Conservation (phyloP, 768 basidiomycete genomes). For the Gloeostereum incarnatum region DNA sequence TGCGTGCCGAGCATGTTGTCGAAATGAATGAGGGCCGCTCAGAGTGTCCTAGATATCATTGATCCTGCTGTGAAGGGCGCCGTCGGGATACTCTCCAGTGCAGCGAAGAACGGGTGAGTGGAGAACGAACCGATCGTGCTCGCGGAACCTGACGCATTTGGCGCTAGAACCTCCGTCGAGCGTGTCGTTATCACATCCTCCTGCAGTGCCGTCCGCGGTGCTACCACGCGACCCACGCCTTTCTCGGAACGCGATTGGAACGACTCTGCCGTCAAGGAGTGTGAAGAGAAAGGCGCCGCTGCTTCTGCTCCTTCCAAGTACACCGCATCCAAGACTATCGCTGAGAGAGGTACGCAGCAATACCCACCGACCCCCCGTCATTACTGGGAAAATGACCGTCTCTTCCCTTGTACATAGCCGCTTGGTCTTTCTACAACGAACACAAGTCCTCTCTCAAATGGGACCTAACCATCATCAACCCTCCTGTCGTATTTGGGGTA, state of each 20-base stretch:
- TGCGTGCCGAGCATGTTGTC: too few species aligned
- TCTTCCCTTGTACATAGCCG: slow-evolving; percentile 11
- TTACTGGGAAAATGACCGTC: neutral
- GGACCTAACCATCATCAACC: slow-evolving; percentile 29
- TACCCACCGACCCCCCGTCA: too few species aligned
- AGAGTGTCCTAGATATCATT: too few species aligned
- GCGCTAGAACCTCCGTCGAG: slow-evolving; percentile 19
- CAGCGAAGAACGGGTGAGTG: too few species aligned
- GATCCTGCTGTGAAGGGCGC: slow-evolving; percentile 53
- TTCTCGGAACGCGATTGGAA: slow-evolving; percentile 20
- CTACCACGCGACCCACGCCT: neutral
- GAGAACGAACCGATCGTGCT: too few species aligned
- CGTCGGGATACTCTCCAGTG: slow-evolving; percentile 34
- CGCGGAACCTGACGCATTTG: too few species aligned
- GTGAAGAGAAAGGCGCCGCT: slow-evolving; percentile 19
- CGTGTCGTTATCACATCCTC: slow-evolving; percentile 34
- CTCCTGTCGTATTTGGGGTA: slow-evolving; percentile 23
- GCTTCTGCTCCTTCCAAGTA: slow-evolving; percentile 14
- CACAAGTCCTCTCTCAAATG: slow-evolving; percentile 20
- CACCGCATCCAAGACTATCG: slow-evolving; percentile 21
- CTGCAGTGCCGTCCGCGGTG: slow-evolving; percentile 17
- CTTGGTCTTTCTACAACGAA: slow-evolving; percentile 25
- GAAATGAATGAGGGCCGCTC: too few species aligned
- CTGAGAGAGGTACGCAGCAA: slow-evolving; percentile 19
- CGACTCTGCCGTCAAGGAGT: slow-evolving; percentile 12